Evolutionary conservation across 148 eudicot species (phyloP).

Genomic region (Nyssa sinensis): DNA sequence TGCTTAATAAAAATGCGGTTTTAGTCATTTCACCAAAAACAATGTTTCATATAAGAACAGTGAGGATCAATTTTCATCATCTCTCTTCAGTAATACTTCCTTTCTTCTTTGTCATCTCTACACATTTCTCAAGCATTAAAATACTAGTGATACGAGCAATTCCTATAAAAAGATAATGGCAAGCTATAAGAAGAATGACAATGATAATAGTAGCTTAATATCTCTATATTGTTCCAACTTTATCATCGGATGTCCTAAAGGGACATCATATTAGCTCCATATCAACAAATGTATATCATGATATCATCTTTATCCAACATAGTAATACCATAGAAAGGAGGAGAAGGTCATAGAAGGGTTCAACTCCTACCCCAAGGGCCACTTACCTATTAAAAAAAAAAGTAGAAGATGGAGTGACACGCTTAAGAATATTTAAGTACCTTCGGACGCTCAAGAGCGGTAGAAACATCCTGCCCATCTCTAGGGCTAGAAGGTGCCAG

Average conservation of each 20-base stretch:
- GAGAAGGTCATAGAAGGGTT: neutral
- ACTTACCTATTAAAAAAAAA: too few relatives aligned
- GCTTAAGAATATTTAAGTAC: conserved; percentile 34
- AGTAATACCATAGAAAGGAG: conserved; percentile 1
- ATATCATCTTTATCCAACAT: neutral
- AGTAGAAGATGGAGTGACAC: neutral
- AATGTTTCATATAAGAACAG: neutral
- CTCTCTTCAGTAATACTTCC: neutral
- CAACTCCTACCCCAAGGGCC: too few relatives aligned
- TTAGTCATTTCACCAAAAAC: neutral
- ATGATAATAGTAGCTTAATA: neutral
- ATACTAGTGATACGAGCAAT: too few relatives aligned
- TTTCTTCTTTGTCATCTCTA: neutral
- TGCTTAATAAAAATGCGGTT: too few relatives aligned
- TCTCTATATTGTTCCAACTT: too few relatives aligned
- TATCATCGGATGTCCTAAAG: too few relatives aligned
- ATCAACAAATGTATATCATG: neutral
- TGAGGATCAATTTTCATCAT: neutral
- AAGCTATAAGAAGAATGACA: neutral
- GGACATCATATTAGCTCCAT: too few relatives aligned
- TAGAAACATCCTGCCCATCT: conserved; percentile 78
- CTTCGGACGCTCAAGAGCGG: conserved; percentile 65
- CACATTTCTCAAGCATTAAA: neutral
- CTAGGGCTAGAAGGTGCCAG: conserved; percentile 87
- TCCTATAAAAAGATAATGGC: too few relatives aligned